These are phyloP conservation scores for Salvia hispanica DNA, from an alignment of 257 asterid species.

Conservation along the genomic window DNA sequence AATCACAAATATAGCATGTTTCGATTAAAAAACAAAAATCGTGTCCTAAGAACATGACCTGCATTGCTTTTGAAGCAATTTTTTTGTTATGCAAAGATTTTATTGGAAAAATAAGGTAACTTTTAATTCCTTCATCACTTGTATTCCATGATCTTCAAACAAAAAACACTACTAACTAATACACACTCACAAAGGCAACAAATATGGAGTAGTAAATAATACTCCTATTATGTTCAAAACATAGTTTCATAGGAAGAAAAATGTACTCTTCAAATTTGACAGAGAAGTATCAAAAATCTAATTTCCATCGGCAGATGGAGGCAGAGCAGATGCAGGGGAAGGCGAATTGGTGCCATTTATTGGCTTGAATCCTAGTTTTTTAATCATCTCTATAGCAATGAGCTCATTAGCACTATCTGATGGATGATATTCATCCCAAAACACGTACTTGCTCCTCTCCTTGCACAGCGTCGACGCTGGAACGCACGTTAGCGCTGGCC, in stretches of 20 bases:
- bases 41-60: too few relatives aligned
- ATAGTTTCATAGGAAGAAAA: slow-evolving; percentile 5
- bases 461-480: slow-evolving; percentile 77
- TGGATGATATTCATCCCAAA: slow-evolving; percentile 96
- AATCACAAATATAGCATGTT: too few relatives aligned
- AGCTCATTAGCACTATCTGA: slow-evolving; percentile 74
- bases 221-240: too few relatives aligned
- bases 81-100: too few relatives aligned
- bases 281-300: neutral
- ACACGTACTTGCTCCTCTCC: slow-evolving; percentile 88
- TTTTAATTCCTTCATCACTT: too few relatives aligned
- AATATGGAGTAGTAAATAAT: too few relatives aligned
- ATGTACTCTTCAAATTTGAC: neutral
- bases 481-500: slow-evolving; percentile 82
- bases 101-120: too few relatives aligned
- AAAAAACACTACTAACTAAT: neutral
- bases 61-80: too few relatives aligned
- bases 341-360: slow-evolving; percentile 39
- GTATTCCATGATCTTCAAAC: too few relatives aligned
- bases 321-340: slow-evolving; percentile 45
- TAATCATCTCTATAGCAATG: slow-evolving; percentile 68
- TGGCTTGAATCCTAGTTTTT: slow-evolving; percentile 52
- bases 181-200: neutral
- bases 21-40: too few relatives aligned
- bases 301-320: slow-evolving; percentile 47